phyloP scores from a whole-genome alignment of 768 basidiomycete genomes.

The Pulveroboletus sp. region DNA sequence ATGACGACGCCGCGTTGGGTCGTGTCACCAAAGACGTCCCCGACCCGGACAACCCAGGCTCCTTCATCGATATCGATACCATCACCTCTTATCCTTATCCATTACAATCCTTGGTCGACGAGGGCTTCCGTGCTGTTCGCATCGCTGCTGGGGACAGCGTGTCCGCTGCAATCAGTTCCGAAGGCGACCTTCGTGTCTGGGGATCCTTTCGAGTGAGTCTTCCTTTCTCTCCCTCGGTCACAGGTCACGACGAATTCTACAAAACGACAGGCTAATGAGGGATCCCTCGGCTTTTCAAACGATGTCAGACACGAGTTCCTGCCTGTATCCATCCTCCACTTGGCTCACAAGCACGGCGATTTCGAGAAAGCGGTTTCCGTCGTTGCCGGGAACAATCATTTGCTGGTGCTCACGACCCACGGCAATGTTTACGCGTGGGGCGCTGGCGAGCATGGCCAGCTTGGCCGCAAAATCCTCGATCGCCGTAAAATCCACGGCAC shows the following conservation, averaged over 20 bases:
- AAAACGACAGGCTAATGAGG: constrained; percentile 59
- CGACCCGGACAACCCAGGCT: constrained; percentile 54
- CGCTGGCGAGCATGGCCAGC: constrained; percentile 84
- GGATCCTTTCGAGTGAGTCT: constrained; percentile 77
- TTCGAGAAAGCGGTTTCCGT: constrained; percentile 69
- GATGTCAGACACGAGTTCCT: constrained; percentile 63
- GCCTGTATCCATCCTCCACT: constrained; percentile 56
- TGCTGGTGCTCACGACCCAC: constrained; percentile 82
- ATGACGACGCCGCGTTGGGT: constrained; percentile 87
- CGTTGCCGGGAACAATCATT: constrained; percentile 83
- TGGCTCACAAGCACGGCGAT: constrained; percentile 59
- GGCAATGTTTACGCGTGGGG: constrained; percentile 90
- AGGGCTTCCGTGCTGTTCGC: constrained; percentile 79
- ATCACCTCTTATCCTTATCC: constrained; percentile 60
- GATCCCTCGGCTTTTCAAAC: constrained; percentile 78
- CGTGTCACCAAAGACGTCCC: constrained; percentile 63
- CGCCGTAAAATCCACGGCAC: constrained; percentile 88
- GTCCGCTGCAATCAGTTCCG: constrained; percentile 74
- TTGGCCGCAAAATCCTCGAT: constrained; percentile 86
- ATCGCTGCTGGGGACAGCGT: constrained; percentile 86
- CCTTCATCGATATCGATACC: constrained; percentile 51
- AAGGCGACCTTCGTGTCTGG: constrained; percentile 86
- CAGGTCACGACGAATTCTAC: constrained; percentile 3
- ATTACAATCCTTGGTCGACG: constrained; percentile 63
- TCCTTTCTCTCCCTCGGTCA: neutral